Base-by-base conservation (phyloP, 306 rosid genomes). In the Ceratonia siliqua region DNA sequence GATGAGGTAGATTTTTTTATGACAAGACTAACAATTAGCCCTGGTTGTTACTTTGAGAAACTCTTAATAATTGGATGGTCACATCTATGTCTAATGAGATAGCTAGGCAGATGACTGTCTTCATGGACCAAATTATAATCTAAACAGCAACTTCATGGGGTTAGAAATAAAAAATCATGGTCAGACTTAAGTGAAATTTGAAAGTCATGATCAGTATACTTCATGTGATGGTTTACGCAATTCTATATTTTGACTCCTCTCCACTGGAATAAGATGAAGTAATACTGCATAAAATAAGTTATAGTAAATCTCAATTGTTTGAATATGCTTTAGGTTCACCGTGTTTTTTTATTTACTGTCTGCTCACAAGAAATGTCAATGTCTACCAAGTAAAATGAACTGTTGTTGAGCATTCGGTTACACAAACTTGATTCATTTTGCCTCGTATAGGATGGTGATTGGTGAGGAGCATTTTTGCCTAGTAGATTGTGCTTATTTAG, bases 1-100 rank as follows among this genome's bases (percentile, higher is more conserved):
- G 86, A 80, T 89, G 78, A 91, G 98, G 98, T 93, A 89, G 28
- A 41, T 59, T 24, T 70, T 67, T 46, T 32, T 62, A 2, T 73
- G 28, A 42, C 46, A 39, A 48, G 68, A 70, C 41, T 35, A 4
- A 25, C 21, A 57, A n/a, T 13, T 50, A 36, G n/a, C 33, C 25
- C 10, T 38, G 53, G 20, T 57, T 0, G 41, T 20, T n/a, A n/a
- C n/a, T n/a, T 35, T 57, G 27, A 56, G 32, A 66, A 55, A 54
- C 39, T 45, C 24, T 7, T 45, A 66, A 25, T 42, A 8, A 25
- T 25, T 45, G 56, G 61, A 10, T 54, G 33, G 33, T n/a, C 43
- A 30, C 24, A 17, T 32, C 32, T 59, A 1, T 59, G 64, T 59
- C 42, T 59, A 30, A 59, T 32, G 42, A 59, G 57, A 45, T 45